A percentile compares a stretch with the other conserved stretches of the same genome.
phyloP scores from a whole-genome alignment of 495 filamentous ascomycete genomes.

The Lepraria neglecta region DNA sequence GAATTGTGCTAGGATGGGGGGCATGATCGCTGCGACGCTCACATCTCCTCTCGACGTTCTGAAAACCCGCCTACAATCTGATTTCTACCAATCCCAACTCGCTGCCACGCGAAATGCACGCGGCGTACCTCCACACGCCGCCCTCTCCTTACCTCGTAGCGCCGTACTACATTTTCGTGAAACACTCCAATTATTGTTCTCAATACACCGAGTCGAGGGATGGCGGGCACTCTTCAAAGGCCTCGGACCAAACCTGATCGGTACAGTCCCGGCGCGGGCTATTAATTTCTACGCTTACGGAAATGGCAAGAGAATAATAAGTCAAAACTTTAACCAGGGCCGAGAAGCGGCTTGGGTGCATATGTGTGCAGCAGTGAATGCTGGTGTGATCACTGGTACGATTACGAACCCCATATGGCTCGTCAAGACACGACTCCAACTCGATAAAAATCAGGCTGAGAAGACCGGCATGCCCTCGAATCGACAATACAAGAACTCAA shows the following conservation, averaged over 20 bases:
- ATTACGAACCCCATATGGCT: constrained; percentile 57
- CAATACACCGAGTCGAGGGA: constrained; percentile 49
- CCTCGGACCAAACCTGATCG: constrained; percentile 51
- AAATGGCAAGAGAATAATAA: constrained; percentile 49
- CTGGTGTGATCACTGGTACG: constrained; percentile 54
- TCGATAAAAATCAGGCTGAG: constrained; percentile 46
- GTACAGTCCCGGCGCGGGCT: constrained; percentile 52
- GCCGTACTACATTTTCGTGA: constrained; percentile 47
- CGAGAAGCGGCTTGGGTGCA: constrained; percentile 47
- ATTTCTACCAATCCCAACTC: constrained; percentile 75
- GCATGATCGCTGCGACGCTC: constrained; percentile 79
- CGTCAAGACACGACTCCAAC: constrained; percentile 53
- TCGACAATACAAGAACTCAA: constrained; percentile 49
- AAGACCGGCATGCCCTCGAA: constrained; percentile 33
- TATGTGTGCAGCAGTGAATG: constrained; percentile 44
- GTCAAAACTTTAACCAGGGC: constrained; percentile 41
- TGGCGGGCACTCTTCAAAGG: constrained; percentile 55
- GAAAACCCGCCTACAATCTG: constrained; percentile 82
- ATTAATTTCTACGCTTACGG: constrained; percentile 57
- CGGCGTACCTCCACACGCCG: constrained; percentile 40
- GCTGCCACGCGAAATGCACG: constrained; percentile 41
- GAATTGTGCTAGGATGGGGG: constrained; percentile 56
- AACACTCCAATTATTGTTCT: constrained; percentile 52
- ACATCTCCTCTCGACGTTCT: constrained; percentile 87
- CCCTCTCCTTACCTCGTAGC: constrained; percentile 42